Evolutionary conservation across 345 rosid genomes (phyloP), one percentile per base, ranked within the genome.

Genomic region (Limnanthes douglasii): DNA sequence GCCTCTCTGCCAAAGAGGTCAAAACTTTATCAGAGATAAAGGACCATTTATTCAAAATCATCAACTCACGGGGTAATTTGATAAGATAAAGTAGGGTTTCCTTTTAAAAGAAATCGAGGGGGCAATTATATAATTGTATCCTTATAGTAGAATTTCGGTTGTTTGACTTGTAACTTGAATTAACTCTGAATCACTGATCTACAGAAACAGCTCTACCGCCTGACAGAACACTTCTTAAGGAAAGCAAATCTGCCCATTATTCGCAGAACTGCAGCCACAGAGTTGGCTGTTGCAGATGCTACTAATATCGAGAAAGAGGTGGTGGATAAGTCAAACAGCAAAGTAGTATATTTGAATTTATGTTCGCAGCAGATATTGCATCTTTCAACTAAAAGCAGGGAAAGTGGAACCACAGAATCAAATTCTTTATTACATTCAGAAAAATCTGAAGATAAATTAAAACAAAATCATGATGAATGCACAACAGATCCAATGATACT

Each of bases 281-380:
- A 90, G 64, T 66, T 90, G 64, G 96, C 96, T 31, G 82, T 90
- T 55, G 98, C 98, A 40, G 98, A 90, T 72, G 98, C 96, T 18
- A 50, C 73, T 48, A 90, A 90, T 47, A 77, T 84, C 16, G 98
- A 90, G 60, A 84, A 67, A 60, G 75, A 37, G 15, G 75, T 69
- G 18, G 93, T 88, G 37, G 75, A 84, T 50, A 74, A 65, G 69
- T 77, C 98, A 45, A 80, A 54, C 64, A 75, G 86, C 69, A 90
- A 90, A 55, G 42, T 75, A 31, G 85, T 84, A 8, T 90, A 90
- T 56, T 31, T 80, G 58, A 90, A 90, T 72, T 71, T 90, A 35
- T 84, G 98, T 63, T 84, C 98, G 38, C 98, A 70, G 63, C 92
- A 80, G 57, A 46, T 80, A 51, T 51, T 56, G 48, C 88, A 44